Evolutionary conservation across 148 eudicot genomes (phyloP).

Genomic region (Beta vulgaris): DNA sequence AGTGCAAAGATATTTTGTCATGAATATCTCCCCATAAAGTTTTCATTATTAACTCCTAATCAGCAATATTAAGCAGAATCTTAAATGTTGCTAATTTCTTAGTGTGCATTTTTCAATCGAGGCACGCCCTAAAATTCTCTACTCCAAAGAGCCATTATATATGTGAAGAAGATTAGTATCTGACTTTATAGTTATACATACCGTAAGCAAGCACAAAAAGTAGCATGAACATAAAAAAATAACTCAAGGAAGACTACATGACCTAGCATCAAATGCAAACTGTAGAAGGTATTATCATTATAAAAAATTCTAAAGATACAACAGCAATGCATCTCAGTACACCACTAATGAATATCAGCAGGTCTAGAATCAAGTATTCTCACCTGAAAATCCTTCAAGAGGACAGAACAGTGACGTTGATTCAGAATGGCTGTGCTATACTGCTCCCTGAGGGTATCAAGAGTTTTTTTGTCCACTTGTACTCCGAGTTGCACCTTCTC

Average conservation of each 20-base stretch:
- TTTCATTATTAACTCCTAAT: too few species aligned
- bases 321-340: not conserved
- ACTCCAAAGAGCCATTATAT: too few species aligned
- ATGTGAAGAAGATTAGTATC: too few species aligned
- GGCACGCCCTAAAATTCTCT: too few species aligned
- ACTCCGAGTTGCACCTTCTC: constrained; percentile 46
- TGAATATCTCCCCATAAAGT: too few species aligned
- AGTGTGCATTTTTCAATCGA: too few species aligned
- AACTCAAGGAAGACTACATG: not conserved
- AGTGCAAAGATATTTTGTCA: too few species aligned
- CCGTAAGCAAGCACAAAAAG: not conserved
- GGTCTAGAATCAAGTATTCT: not conserved
- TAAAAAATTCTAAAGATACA: not conserved
- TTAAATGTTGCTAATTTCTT: too few species aligned
- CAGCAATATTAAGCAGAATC: too few species aligned
- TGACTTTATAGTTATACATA: not conserved
- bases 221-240: too few species aligned
- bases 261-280: not conserved
- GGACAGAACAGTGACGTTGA: constrained; percentile 43
- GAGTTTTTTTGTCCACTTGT: constrained; percentile 41
- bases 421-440: constrained; percentile 47
- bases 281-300: not conserved
- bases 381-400: constrained; percentile 58
- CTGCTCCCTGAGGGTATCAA: constrained; percentile 46
- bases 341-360: not conserved